These are phyloP conservation scores for Vinca major DNA, from an alignment of 305 asterid species.

Conservation along the genomic window DNA sequence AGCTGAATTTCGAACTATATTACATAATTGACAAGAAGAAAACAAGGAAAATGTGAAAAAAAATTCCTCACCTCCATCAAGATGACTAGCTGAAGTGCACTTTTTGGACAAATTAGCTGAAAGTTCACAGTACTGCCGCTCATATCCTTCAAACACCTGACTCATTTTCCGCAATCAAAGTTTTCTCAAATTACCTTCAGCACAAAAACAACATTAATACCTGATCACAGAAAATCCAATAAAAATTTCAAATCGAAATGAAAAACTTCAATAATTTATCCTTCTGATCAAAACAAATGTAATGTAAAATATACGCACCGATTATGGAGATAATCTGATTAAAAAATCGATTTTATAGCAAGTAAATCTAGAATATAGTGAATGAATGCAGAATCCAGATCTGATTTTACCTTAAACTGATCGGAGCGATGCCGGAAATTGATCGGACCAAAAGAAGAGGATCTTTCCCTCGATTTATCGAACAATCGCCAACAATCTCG, in stretches of 20 bases:
- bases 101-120: conserved; percentile 44
- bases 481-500: neutral
- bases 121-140: conserved; percentile 48
- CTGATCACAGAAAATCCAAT: neutral
- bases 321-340: conserved; percentile 1
- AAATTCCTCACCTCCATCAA: conserved; percentile 38
- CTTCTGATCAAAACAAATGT: neutral
- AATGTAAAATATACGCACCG: neutral
- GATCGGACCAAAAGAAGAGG: conserved; percentile 7
- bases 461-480: conserved; percentile 6
- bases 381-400: conserved; percentile 4
- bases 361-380: neutral
- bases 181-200: conserved; percentile 19
- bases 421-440: conserved; percentile 12
- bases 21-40: neutral
- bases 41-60: neutral
- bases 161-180: conserved; percentile 25
- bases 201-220: conserved; percentile 15
- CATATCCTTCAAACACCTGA: conserved; percentile 49
- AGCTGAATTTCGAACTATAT: neutral
- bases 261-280: neutral
- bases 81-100: conserved; percentile 31
- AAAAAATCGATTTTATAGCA: neutral
- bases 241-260: neutral
- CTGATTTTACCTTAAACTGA: conserved; percentile 16